phyloP scores from a whole-genome alignment of 1,284 basidiomycete species.

The Schizopora paradoxa region DNA sequence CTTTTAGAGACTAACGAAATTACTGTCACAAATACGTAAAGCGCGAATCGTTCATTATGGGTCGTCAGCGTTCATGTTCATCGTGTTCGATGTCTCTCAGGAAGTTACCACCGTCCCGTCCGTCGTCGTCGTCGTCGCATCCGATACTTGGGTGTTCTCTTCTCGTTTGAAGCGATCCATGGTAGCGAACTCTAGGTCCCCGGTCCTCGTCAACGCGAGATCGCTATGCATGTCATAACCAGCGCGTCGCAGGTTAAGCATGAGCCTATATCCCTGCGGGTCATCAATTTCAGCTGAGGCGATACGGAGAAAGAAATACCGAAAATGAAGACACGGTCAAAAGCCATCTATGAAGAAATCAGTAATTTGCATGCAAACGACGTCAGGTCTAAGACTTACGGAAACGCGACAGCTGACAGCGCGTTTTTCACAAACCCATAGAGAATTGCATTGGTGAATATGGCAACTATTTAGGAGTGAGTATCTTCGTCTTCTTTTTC shows the following conservation, averaged over 20 bases:
- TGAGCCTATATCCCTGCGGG: background rate
- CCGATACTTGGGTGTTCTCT: no score
- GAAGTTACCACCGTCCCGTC: no score
- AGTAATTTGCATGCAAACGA: background rate
- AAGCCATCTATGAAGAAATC: background rate
- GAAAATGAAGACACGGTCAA: background rate
- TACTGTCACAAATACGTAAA: no score
- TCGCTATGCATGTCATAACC: no score
- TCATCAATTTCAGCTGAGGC: background rate
- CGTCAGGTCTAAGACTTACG: background rate
- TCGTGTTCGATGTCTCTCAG: no score
- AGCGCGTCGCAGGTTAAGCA: background rate
- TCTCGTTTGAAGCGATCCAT: no score
- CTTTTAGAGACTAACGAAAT: no score
- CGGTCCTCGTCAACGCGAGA: no score
- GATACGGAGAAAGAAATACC: background rate
- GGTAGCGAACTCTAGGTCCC: no score
- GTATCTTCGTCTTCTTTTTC: background rate
- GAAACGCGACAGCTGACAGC: background rate
- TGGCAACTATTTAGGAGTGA: background rate
- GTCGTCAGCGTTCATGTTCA: no score
- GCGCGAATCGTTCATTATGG: no score
- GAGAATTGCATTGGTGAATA: background rate
- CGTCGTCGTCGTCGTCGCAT: no score
- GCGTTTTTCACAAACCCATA: background rate